Evolutionary conservation across 2,329 filamentous ascomycete species (phyloP), one percentile per base, ranked within the genome.

Genomic region (Pestalotiopsis sp.): DNA sequence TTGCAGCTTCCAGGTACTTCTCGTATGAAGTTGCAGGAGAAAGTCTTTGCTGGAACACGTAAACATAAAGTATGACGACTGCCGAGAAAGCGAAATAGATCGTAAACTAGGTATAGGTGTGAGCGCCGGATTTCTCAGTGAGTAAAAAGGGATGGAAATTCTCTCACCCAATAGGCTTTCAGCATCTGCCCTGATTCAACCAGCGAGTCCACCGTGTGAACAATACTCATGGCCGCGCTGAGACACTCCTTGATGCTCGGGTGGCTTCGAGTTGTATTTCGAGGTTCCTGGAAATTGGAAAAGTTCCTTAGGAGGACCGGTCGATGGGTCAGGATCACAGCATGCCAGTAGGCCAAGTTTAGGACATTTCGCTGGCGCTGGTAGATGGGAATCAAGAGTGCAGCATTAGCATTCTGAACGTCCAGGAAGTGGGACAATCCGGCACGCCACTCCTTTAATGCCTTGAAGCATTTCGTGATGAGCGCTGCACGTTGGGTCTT

Each of bases 281-380:
- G 60, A 67, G 64, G 65, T 62, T 69, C 55, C 68, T 73, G 68
- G 64, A 76, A 66, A 3, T 73, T 70, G 23, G 76, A 69, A 67
- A 82, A 79, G 60, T 79, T 81, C 11, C 77, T 80, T 0, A 81
- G 67, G 0, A 83, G 72, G 13, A 79, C 79, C 4, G 80, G 81
- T 0, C 82, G 74, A 59, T 83, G 76, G 0, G 78, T 79, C 2
- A 83, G 77, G 4, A 84, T 81, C 13, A 79, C 75, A 2, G 82
- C 79, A 64, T 84, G 82, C 79, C 80, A 83, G 61, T 80, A 83
- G 1, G 81, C 78, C 3, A 83, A 68, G 55, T 82, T 82, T 1
- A 84, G 71, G 0, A 83, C 79, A 27, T 83, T 81, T 0, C 79
- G 76, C 65, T 84, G 82, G 0, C 82, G 76, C 64, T 81, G 81